These are phyloP conservation scores for Cephaloascus fragrans DNA, from an alignment of 805 yeast species.

Conservation along the genomic window DNA sequence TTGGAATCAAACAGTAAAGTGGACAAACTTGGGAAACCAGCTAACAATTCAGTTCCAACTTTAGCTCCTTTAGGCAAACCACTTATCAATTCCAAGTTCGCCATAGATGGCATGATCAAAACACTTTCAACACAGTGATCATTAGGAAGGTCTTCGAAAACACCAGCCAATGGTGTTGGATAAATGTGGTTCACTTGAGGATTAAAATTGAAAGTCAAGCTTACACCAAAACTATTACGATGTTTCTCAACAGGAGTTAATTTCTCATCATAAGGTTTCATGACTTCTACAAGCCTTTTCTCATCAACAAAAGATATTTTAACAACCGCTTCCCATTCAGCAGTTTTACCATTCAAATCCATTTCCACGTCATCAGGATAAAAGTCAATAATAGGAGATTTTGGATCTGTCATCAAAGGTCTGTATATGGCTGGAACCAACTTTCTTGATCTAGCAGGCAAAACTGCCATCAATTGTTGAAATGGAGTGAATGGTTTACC, in stretches of 20 bases:
- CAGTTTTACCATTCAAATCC: constrained; percentile 91
- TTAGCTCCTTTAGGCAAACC: constrained; percentile 62
- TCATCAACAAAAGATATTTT: constrained; percentile 88
- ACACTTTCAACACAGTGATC: constrained; percentile 65
- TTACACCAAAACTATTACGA: constrained; percentile 70
- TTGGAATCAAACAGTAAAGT: constrained; percentile 53
- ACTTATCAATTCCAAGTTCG: constrained; percentile 25
- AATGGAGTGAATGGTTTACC: constrained; percentile 86
- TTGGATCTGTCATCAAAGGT: constrained; percentile 74
- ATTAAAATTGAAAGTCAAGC: constrained; percentile 59
- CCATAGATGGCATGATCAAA: constrained; percentile 42
- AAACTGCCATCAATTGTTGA: constrained; percentile 94
- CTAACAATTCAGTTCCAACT: constrained; percentile 60
- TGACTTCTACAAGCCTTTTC: constrained; percentile 57
- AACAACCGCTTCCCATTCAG: constrained; percentile 97
- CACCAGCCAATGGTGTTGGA: constrained; percentile 67
- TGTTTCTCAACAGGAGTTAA: constrained; percentile 59
- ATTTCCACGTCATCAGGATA: constrained; percentile 83
- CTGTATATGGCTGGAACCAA: constrained; percentile 74
- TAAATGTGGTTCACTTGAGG: constrained; percentile 64
- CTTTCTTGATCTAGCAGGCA: constrained; percentile 82
- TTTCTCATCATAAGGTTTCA: constrained; percentile 53
- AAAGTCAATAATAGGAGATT: constrained; percentile 82
- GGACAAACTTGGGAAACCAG: constrained; percentile 84
- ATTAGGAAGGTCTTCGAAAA: constrained; percentile 68